Evolutionary conservation across 768 basidiomycete species (phyloP).

Genomic region (Tylopilus subfusipes): DNA sequence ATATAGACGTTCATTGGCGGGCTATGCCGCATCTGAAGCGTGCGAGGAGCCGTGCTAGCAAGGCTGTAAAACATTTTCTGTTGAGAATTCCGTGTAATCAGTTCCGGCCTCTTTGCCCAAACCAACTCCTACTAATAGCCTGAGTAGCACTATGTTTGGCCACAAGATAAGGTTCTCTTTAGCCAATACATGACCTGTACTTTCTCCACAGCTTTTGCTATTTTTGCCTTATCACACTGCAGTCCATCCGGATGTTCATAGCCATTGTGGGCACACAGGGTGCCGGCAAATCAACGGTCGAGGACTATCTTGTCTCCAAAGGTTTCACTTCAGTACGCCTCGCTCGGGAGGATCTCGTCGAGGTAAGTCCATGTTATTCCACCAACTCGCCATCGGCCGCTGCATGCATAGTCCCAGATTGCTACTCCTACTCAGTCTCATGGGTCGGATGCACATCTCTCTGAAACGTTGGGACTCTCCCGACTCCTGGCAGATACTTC

Average conservation of each 20-base stretch:
- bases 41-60: neutral
- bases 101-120: neutral
- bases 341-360: constrained; percentile 10
- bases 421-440: neutral
- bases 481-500: neutral
- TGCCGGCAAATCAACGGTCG: constrained; percentile 59
- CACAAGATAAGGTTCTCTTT: neutral
- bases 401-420: constrained; percentile 9
- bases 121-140: no score
- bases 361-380: constrained; percentile 14
- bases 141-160: no score
- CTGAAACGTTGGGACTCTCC: neutral
- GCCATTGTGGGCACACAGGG: constrained; percentile 61
- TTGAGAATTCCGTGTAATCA: neutral
- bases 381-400: neutral
- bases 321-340: constrained; percentile 54
- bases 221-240: neutral
- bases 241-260: constrained; percentile 51
- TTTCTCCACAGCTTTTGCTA: neutral
- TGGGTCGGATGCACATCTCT: neutral
- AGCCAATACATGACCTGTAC: neutral
- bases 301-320: constrained; percentile 57
- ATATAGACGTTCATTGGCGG: neutral
- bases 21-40: neutral
- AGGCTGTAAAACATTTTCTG: neutral